Evolutionary conservation across 768 basidiomycete species (phyloP).

Genomic region (Auricularia sp.): DNA sequence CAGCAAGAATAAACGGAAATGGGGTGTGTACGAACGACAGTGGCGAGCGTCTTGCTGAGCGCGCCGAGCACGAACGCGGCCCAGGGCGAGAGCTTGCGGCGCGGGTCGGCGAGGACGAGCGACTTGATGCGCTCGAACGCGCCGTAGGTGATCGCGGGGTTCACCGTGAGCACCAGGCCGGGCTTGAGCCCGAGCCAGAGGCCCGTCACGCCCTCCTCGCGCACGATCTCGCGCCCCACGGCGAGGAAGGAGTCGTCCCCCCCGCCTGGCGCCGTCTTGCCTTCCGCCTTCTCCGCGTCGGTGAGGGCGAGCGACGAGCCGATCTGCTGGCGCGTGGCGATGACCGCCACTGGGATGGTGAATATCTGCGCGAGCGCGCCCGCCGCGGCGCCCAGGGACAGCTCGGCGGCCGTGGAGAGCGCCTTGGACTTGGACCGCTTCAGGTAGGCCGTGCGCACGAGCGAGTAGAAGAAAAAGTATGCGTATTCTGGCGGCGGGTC

Average conservation of each 20-base stretch:
- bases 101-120: slow-evolving; percentile 37
- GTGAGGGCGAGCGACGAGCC: slow-evolving; percentile 31
- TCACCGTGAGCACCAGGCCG: slow-evolving; percentile 87
- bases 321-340: slow-evolving; percentile 95
- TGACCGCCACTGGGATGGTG: slow-evolving; percentile 95
- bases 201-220: slow-evolving; percentile 77
- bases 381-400: slow-evolving; percentile 81
- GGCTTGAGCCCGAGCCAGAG: slow-evolving; percentile 93
- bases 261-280: neutral
- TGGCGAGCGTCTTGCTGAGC: slow-evolving; percentile 88
- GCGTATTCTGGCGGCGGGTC: slow-evolving; percentile 65
- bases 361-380: slow-evolving; percentile 95
- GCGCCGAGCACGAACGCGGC: slow-evolving; percentile 83
- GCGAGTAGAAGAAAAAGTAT: slow-evolving; percentile 98
- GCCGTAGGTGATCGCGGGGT: slow-evolving; percentile 97
- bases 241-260: slow-evolving; percentile 63
- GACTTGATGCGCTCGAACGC: slow-evolving; percentile 86
- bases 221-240: slow-evolving; percentile 77
- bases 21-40: slow-evolving; percentile 51
- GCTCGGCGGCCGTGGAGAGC: slow-evolving; percentile 68
- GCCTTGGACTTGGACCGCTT: slow-evolving; percentile 53
- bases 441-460: slow-evolving; percentile 76
- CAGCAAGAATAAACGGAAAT: neutral
- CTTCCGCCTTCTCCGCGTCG: slow-evolving; percentile 1
- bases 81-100: slow-evolving; percentile 62